phyloP scores from a whole-genome alignment of 1,284 basidiomycete species.

The Afroboletus lepidellus region DNA sequence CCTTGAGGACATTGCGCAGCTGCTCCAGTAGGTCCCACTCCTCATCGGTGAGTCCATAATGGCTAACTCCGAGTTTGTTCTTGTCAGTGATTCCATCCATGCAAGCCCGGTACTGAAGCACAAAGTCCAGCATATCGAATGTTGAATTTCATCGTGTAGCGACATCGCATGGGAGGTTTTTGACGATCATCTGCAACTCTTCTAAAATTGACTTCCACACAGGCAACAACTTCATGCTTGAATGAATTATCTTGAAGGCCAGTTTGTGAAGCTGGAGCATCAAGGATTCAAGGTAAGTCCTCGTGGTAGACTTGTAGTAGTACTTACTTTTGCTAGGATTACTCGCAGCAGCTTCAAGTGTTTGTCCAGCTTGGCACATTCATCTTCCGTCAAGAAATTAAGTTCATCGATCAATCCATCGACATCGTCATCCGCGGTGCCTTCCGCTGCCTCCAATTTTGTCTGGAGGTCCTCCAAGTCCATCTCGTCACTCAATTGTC shows the following conservation, averaged over 20 bases:
- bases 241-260: conserved; percentile 1
- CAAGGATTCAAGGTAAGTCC: neutral
- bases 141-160: neutral
- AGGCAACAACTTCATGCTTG: neutral
- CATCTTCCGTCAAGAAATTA: neutral
- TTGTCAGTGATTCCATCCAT: neutral
- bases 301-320: neutral
- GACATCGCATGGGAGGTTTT: neutral
- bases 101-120: too few species aligned
- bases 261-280: neutral
- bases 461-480: too few species aligned
- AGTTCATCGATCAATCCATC: neutral
- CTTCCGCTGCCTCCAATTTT: too few species aligned
- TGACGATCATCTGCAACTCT: neutral
- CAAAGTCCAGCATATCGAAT: neutral
- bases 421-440: neutral
- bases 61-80: neutral
- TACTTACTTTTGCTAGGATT: neutral
- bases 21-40: neutral
- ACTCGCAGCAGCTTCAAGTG: neutral
- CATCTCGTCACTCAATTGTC: too few species aligned
- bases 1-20: neutral
- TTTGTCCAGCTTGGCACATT: neutral
- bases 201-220: neutral
- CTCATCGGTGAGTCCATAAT: neutral